Base-by-base conservation (phyloP, 1,284 basidiomycete species). In the Veloporphyrellus conicus region DNA sequence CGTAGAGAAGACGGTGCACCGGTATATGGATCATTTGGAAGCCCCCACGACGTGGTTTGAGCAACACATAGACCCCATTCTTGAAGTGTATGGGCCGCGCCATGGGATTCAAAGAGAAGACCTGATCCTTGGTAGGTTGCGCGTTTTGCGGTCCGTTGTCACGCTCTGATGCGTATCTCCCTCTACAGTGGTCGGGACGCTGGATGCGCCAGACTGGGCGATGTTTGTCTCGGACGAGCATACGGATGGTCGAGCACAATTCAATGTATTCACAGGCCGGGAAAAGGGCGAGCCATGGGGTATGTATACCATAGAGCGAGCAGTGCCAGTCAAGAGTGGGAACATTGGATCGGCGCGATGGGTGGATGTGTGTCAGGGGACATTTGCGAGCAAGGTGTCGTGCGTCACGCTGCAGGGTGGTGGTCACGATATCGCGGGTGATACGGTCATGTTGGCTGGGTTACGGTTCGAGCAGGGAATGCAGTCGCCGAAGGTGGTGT, bases 31-130 rank as follows among this genome's bases (percentile, higher is more conserved):
- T 38, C 71, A 74, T 25, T 61, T 84, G 23, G 73, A 77, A 18
- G 75, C 77, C 14, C 78, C 85, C 0, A 83, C 79, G 61, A 74
- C 68, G 48, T 90, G 88, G 84, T 84, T 91, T 59, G 77, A 78
- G 45, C 74, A 74, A 1, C 82, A 88, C 54, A 76, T 80, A n/a
- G 77, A 84, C 53, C 62, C 70, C 12, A 81, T 91, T 50, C 53
- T 88, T 59, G 62, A 75, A 41, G 64, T 76, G 6, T 87, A 76
- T 58, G 77, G 75, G 2, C 58, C 66, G 2, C 64, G 70, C 31
- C 79, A 85, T 61, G 70, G 69, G 7, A 75, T 88, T 40, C 74
- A 74, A 48, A 81, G 75, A 55, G 85, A 90, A 59, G 87, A 90
- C 55, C 59, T 90, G 31, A 78, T 78, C 50, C 66, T 90, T 0